Base-by-base conservation (phyloP, 352 stramenopile species). In the Globisporangium barbulae region DNA sequence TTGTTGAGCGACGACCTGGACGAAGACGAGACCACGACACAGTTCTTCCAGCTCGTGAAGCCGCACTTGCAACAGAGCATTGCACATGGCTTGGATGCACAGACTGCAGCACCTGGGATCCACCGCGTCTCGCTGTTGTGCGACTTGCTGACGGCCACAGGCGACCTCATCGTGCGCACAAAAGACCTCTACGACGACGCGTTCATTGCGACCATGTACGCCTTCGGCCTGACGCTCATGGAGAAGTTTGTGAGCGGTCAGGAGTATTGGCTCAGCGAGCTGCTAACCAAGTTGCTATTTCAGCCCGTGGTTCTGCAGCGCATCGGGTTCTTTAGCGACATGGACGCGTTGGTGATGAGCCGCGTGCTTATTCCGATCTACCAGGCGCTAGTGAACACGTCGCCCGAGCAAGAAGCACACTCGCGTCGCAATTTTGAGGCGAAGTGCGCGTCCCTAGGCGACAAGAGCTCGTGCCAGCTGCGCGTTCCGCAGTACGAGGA, bases 341-440 rank as follows among this genome's bases (percentile, higher is more conserved):
- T 45, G 13, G 81, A 88, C 41, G 79, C 78, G 0, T 69, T 39
- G 10, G 65, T 72, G 2, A 84, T 90, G 71, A 78, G 75, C 45
- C 74, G 68, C 25, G 72, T 88, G 41, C 56, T 91, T 30, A 67
- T 81, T 41, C 83, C 83, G 13, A 85, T 91, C 41, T 91, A 91
- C 44, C 72, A 90, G 44, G 83, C 83, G 28, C 67, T 91, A 0
- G 69, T 91, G 30, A 88, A 81, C 54, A 74, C 69, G n/a, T 77
- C 74, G 5, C 59, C 45, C n/a, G 75, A 78, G n/a, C 76, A 88
- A 37, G 83, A 91, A 67, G 56, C 56, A 3, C 80, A 91, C 60
- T 86, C 78, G 1, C 64, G 35, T 0, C 70, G 68, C 7, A 61
- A 79, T 5, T 89, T 87, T 31, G 69, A 57, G 13, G 21, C 55